Evolutionary conservation across 129 eudicot genomes (phyloP).

Genomic region (Apium graveolens): DNA sequence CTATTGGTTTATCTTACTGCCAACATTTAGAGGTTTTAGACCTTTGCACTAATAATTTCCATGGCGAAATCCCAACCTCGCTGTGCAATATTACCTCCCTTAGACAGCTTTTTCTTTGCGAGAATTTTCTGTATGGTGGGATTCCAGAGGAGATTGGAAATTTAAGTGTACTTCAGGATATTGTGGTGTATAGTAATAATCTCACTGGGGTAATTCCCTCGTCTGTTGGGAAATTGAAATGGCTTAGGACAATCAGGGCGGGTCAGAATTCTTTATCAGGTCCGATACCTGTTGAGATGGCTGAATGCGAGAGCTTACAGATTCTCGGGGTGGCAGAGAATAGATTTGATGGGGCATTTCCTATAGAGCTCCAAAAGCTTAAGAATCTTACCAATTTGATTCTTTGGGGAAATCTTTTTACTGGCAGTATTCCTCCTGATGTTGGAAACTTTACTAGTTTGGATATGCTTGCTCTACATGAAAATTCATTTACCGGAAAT

Average conservation of each 20-base stretch:
- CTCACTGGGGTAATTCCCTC: slow-evolving; percentile 69
- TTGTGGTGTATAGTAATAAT: slow-evolving; percentile 71
- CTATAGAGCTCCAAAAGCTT: slow-evolving; percentile 61
- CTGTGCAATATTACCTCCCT: slow-evolving; percentile 47
- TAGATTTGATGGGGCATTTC: slow-evolving; percentile 52
- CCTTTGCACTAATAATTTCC: slow-evolving; percentile 76
- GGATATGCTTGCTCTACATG: slow-evolving; percentile 67
- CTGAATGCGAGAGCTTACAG: slow-evolving; percentile 59
- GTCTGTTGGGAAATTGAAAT: slow-evolving; percentile 44
- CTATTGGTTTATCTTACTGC: slow-evolving; percentile 43
- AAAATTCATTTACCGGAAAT: slow-evolving; percentile 52
- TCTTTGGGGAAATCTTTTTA: slow-evolving; percentile 66
- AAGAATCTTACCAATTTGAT: slow-evolving; percentile 48
- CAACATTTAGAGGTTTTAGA: slow-evolving; percentile 52
- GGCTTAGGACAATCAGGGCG: slow-evolving; percentile 63
- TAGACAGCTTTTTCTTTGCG: slow-evolving; percentile 59
- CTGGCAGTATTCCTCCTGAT: slow-evolving; percentile 62
- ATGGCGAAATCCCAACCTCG: slow-evolving; percentile 46
- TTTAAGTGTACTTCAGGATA: slow-evolving; percentile 50
- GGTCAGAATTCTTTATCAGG: slow-evolving; percentile 68
- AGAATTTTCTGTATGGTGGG: slow-evolving; percentile 56
- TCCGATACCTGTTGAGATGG: slow-evolving; percentile 56
- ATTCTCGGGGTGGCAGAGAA: slow-evolving; percentile 72
- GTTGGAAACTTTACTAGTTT: slow-evolving; percentile 61
- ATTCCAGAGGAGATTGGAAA: slow-evolving; percentile 65